Conservation (phyloP, 1,139 yeast species). For the Lodderomyces jiufengensis region DNA sequence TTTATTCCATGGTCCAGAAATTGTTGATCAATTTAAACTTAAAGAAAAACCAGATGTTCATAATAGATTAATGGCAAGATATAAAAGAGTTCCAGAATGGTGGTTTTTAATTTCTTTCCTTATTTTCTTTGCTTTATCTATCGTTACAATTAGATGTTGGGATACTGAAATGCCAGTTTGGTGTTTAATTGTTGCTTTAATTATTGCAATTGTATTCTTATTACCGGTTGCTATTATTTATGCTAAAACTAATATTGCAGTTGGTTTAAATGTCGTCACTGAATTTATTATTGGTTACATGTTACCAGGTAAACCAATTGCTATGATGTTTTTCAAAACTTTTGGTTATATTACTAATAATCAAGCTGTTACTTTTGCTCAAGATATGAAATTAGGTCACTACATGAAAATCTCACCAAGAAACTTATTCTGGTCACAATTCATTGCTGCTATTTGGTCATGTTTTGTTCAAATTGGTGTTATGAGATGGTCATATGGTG, state of each 20-base stretch:
- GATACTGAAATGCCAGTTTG: slow-evolving; percentile 44
- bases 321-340: slow-evolving; percentile 47
- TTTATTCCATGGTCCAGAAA: slow-evolving; percentile 54
- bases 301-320: slow-evolving; percentile 47
- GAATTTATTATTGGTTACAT: slow-evolving; percentile 46
- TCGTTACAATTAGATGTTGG: slow-evolving; percentile 39
- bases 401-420: slow-evolving; percentile 53
- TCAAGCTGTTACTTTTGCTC: slow-evolving; percentile 52
- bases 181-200: slow-evolving; percentile 35
- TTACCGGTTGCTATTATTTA: slow-evolving; percentile 43
- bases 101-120: slow-evolving; percentile 52
- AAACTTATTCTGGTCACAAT: slow-evolving; percentile 42
- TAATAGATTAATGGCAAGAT: slow-evolving; percentile 54
- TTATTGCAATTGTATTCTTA: slow-evolving; percentile 39
- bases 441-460: slow-evolving; percentile 46
- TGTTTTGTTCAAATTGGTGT: slow-evolving; percentile 44
- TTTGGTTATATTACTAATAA: slow-evolving; percentile 50
- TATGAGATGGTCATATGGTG: slow-evolving; percentile 41
- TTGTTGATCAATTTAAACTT: slow-evolving; percentile 41
- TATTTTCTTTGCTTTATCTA: slow-evolving; percentile 36
- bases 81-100: slow-evolving; percentile 65
- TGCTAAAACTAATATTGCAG: slow-evolving; percentile 41
- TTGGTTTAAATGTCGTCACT: slow-evolving; percentile 45
- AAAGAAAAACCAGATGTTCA: slow-evolving; percentile 57
- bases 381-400: slow-evolving; percentile 54